Base-by-base conservation (phyloP, 768 basidiomycete genomes). In the Tulasnella sp. region DNA sequence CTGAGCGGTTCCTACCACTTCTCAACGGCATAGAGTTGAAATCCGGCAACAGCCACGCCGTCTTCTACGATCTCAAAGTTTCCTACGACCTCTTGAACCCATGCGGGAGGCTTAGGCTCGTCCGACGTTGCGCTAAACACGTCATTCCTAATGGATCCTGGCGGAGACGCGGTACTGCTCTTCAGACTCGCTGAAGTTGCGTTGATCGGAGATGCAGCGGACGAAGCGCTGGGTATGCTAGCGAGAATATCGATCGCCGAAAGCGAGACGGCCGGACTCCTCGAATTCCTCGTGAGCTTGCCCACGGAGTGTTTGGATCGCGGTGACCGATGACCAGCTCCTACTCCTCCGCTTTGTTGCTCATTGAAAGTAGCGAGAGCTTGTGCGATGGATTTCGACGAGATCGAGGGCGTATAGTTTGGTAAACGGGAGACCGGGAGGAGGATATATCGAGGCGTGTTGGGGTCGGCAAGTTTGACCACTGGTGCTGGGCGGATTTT, bases 1-100 rank as follows among this genome's bases (percentile, higher is more conserved):
- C 22, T 62, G 7, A 36, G 16, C n/a, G 66, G n/a, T 9, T 69
- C 74, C 29, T 37, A 87, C 91, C 92, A 94, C 79, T 90, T 90
- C 82, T 94, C 90, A 9, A 94, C 92, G 0, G 91, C 92, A 78
- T 93, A 94, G 71, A 94, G 83, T 80, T 93, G 92, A 80, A 88
- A 92, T 0, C 89, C 88, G 22, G 82, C 77, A 29, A 91, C 77
- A 62, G 86, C 80, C 62, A 88, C 75, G 19, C 80, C 79, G 39
- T 85, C 83, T 41, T 84, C 81, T 8, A 83, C 82, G 71, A 86
- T 79, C 76, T 84, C 83, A 75, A 88, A 86, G 65, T 80, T 81
- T 74, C 44, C 41, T 9, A 67, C 47, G 12, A 29, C 37, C 74
- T 32, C 59, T 29, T 74, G 74, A 34, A 67, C 40, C 67, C 44